These are phyloP conservation scores for Zychaea mexicana DNA, from an alignment of 371 early-diverging fungal genomes.

Conservation along the genomic window DNA sequence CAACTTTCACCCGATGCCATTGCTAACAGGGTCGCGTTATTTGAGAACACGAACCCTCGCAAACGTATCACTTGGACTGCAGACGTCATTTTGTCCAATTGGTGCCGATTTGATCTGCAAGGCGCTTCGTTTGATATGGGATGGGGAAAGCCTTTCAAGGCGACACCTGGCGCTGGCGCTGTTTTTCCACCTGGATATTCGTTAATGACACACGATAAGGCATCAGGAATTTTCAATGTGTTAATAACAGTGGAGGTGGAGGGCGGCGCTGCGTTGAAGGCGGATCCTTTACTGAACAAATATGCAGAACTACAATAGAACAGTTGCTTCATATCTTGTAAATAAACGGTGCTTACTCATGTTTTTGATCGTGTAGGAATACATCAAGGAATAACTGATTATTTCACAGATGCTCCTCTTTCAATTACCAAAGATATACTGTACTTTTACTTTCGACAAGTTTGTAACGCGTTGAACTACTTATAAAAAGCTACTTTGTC, in stretches of 20 bases:
- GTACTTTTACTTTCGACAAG: too few relatives aligned
- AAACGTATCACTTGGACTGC: conserved; percentile 33
- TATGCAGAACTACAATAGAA: conserved; percentile 21
- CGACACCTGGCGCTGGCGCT: conserved; percentile 29
- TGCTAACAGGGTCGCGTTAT: conserved; percentile 37
- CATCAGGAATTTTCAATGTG: conserved; percentile 23
- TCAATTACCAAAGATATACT: too few relatives aligned
- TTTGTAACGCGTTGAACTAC: too few relatives aligned
- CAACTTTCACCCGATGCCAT: conserved; percentile 37
- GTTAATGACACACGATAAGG: conserved; percentile 33
- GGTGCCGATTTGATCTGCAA: conserved; percentile 45
- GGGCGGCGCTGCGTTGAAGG: conserved; percentile 26
- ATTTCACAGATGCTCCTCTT: too few relatives aligned
- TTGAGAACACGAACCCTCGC: conserved; percentile 20
- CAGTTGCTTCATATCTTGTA: too few relatives aligned
- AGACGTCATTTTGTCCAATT: conserved; percentile 45
- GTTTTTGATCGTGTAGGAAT: too few relatives aligned
- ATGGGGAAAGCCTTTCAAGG: conserved; percentile 42
- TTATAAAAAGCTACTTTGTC: too few relatives aligned
- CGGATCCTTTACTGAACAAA: conserved; percentile 34
- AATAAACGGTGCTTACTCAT: too few relatives aligned
- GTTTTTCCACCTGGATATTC: conserved; percentile 38
- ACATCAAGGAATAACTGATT: too few relatives aligned
- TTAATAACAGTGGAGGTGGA: conserved; percentile 38
- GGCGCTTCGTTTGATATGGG: conserved; percentile 36